Evolutionary conservation across 805 yeast species (phyloP).

Genomic region (Saccharomycopsis sp.): DNA sequence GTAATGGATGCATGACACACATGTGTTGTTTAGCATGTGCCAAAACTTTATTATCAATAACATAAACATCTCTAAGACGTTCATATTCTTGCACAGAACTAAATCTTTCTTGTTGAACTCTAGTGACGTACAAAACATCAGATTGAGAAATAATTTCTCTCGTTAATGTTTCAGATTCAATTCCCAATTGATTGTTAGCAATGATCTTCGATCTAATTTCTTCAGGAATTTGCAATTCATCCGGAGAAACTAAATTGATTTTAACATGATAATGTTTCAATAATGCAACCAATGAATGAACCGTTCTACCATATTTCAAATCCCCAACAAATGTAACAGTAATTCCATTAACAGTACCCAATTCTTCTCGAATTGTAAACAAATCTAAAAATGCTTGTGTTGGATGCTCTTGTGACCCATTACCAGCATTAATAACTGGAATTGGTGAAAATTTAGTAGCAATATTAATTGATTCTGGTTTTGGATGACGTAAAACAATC

Average conservation of each 20-base stretch:
- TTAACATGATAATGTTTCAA: constrained; percentile 89
- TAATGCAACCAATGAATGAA: constrained; percentile 88
- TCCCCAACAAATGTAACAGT: constrained; percentile 99
- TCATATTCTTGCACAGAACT: constrained; percentile 67
- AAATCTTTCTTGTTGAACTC: constrained; percentile 97
- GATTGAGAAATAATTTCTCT: constrained; percentile 81
- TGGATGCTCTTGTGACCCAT: constrained; percentile 97
- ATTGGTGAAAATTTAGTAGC: constrained; percentile 97
- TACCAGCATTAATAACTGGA: constrained; percentile 96
- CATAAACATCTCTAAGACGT: constrained; percentile 82
- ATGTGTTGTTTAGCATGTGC: constrained; percentile 94
- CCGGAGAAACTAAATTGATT: constrained; percentile 86
- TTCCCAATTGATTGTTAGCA: constrained; percentile 59
- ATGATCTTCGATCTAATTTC: constrained; percentile 60
- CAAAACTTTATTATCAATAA: constrained; percentile 87
- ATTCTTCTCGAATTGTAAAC: constrained; percentile 97
- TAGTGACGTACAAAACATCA: constrained; percentile 94
- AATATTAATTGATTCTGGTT: constrained; percentile 81
- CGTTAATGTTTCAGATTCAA: constrained; percentile 71
- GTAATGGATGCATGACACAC: constrained; percentile 99
- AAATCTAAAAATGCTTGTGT: constrained; percentile 96
- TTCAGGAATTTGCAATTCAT: constrained; percentile 77
- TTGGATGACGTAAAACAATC: constrained; percentile 93
- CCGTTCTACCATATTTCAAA: constrained; percentile 96
- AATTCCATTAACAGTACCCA: constrained; percentile 97